These are phyloP conservation scores for Saururus chinensis DNA, from an alignment of 164 flowering plant species.

Conservation along the genomic window DNA sequence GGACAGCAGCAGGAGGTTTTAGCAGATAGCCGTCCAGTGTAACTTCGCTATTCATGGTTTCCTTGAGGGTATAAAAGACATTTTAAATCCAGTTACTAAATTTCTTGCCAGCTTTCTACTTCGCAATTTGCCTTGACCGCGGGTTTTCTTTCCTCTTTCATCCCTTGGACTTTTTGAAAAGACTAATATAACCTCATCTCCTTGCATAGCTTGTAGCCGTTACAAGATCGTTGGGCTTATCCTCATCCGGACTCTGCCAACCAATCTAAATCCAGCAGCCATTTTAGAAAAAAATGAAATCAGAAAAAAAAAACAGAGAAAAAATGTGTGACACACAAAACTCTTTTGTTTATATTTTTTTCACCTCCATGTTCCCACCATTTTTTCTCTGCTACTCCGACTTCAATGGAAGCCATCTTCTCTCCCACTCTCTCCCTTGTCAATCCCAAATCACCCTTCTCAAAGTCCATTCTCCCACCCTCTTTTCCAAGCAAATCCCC, in stretches of 20 bases:
- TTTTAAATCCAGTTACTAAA: not conserved
- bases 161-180: too few relatives aligned
- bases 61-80: not conserved
- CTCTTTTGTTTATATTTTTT: not conserved
- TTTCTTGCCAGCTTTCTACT: not conserved
- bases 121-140: too few relatives aligned
- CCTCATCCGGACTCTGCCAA: conserved; percentile 21
- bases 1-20: conserved; percentile 5
- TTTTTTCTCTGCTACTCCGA: conserved; percentile 4
- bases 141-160: too few relatives aligned
- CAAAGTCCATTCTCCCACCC: conserved; percentile 15
- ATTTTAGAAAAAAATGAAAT: conserved; percentile 6
- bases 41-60: too few relatives aligned
- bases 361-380: conserved; percentile 6
- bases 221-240: conserved; percentile 13
- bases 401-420: conserved; percentile 73
- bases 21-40: too few relatives aligned
- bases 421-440: conserved; percentile 51
- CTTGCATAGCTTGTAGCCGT: conserved; percentile 18
- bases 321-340: not conserved
- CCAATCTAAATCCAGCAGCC: conserved; percentile 30
- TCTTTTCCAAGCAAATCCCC: conserved; percentile 23
- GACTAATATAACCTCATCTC: conserved; percentile 18
- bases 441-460: conserved; percentile 20
- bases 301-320: not conserved